phyloP scores from a whole-genome alignment of 2,329 filamentous ascomycete species.

The Apiospora kogelbergensis region DNA sequence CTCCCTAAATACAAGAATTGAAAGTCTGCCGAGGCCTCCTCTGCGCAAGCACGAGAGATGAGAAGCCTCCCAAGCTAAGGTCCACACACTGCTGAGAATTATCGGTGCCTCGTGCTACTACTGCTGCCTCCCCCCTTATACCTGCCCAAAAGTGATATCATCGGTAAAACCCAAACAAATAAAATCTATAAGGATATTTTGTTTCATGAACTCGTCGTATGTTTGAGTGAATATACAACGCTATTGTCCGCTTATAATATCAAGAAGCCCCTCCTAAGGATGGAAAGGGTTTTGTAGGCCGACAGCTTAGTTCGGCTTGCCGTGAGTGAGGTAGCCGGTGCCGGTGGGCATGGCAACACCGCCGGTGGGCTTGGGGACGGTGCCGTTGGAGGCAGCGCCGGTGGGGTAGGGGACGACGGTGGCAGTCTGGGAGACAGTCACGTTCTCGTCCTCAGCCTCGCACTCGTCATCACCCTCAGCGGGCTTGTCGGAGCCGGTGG shows the following conservation, averaged over 20 bases:
- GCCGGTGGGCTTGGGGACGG: slow-evolving; percentile 16
- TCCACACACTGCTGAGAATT: not conserved
- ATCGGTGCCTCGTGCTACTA: not conserved
- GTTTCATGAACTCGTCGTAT: slow-evolving; percentile 2
- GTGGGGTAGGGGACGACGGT: slow-evolving; percentile 9
- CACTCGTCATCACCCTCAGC: slow-evolving; percentile 7
- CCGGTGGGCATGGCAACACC: slow-evolving; percentile 18
- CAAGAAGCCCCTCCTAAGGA: not conserved
- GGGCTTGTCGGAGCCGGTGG: not conserved
- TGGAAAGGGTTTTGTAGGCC: not conserved
- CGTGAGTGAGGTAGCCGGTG: not conserved
- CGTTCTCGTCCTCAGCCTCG: slow-evolving; percentile 9
- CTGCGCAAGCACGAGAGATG: not conserved
- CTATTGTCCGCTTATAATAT: not conserved
- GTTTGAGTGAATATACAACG: slow-evolving; percentile 2
- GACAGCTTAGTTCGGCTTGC: not conserved
- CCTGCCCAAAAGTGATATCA: not conserved
- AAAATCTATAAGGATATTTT: slow-evolving; percentile 4
- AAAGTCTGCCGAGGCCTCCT: not conserved
- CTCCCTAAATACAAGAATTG: slow-evolving; percentile 5
- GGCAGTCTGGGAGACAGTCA: not conserved
- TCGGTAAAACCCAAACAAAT: not conserved
- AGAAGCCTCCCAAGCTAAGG: not conserved
- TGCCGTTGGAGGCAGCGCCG: slow-evolving; percentile 7
- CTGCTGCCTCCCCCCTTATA: not conserved